A percentile compares a stretch with the other conserved stretches of the same genome.
Conservation (phyloP, 1,284 basidiomycete species). For the Mycosarcoma mackinlayi region DNA sequence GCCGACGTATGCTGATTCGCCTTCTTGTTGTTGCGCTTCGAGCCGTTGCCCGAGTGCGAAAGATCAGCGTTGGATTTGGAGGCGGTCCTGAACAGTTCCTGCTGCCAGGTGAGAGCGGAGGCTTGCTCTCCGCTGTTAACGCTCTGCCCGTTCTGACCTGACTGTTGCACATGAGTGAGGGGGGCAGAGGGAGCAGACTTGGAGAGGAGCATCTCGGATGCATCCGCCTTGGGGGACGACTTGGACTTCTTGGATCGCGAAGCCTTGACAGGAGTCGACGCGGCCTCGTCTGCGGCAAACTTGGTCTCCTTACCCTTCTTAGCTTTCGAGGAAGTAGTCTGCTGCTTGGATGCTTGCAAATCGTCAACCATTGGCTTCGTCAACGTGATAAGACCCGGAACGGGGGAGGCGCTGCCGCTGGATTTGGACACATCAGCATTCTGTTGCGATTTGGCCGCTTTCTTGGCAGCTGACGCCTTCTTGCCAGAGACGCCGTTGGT, state of each 20-base stretch:
- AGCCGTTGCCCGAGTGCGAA: conserved; percentile 22
- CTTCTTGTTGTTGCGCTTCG: conserved; percentile 28
- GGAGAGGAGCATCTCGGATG: conserved; percentile 42
- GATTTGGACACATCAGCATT: conserved; percentile 7
- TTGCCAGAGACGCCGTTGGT: conserved; percentile 32
- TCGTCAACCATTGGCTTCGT: conserved; percentile 48
- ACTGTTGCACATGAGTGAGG: conserved; percentile 17
- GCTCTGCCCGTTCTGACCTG: conserved; percentile 13
- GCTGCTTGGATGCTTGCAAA: conserved; percentile 37
- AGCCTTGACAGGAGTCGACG: conserved; percentile 35
- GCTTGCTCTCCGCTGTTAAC: conserved; percentile 14
- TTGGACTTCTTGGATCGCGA: conserved; percentile 36
- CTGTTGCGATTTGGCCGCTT: conserved; percentile 27
- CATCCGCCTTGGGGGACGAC: conserved; percentile 33
- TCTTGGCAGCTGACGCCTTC: conserved; percentile 42
- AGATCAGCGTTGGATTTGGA: conserved; percentile 28
- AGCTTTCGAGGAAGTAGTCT: conserved; percentile 9
- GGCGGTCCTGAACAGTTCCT: conserved; percentile 46
- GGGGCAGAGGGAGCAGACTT: conserved; percentile 44
- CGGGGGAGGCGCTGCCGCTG: conserved; percentile 13
- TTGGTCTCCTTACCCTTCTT: conserved; percentile 49
- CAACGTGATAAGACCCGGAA: conserved; percentile 52
- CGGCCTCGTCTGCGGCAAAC: conserved; percentile 23
- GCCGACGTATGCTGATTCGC: conserved; percentile 4
- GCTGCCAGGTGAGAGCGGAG: conserved; percentile 55